Conservation (phyloP, 1,284 basidiomycete genomes). For the Bjerkandera adusta region DNA sequence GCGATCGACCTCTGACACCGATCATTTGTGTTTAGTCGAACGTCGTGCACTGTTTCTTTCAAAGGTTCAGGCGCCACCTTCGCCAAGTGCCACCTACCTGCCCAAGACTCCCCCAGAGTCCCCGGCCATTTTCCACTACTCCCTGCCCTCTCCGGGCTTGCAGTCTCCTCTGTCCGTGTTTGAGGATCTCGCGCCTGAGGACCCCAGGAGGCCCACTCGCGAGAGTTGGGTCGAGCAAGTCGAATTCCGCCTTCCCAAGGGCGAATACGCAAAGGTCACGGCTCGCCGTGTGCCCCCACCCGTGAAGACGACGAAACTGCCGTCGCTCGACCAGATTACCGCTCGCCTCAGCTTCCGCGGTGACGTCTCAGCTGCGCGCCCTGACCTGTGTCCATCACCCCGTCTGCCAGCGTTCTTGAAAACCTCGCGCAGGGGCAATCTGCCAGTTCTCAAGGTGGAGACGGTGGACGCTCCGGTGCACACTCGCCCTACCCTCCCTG, state of each 20-base stretch:
- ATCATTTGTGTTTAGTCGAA: slow-evolving; percentile 47
- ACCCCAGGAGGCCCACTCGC: slow-evolving; percentile 30
- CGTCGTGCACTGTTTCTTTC: slow-evolving; percentile 73
- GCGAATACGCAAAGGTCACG: slow-evolving; percentile 18
- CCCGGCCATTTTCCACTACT: slow-evolving; percentile 65
- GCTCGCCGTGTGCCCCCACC: slow-evolving; percentile 8
- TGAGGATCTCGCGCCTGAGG: slow-evolving; percentile 44
- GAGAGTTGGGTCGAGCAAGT: slow-evolving; percentile 64
- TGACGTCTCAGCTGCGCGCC: slow-evolving; percentile 20
- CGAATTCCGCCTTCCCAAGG: slow-evolving; percentile 50
- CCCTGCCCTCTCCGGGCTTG: slow-evolving; percentile 64
- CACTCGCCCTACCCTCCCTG: slow-evolving; percentile 34
- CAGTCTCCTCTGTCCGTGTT: slow-evolving; percentile 61
- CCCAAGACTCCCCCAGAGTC: slow-evolving; percentile 71
- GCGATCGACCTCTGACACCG: too few relatives aligned
- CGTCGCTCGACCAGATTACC: slow-evolving; percentile 75
- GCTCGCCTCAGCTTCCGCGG: slow-evolving; percentile 51
- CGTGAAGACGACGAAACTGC: slow-evolving; percentile 37
- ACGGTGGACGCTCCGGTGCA: slow-evolving; percentile 8
- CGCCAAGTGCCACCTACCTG: slow-evolving; percentile 51
- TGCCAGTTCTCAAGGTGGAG: slow-evolving; percentile 9
- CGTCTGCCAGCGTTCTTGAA: slow-evolving; percentile 48
- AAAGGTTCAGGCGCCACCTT: slow-evolving; percentile 65
- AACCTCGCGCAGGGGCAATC: slow-evolving; percentile 20
- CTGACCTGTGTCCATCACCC: slow-evolving; percentile 21